phyloP scores from a whole-genome alignment of 1,139 yeast genomes.

The Eremothecium cymbalariae region DNA sequence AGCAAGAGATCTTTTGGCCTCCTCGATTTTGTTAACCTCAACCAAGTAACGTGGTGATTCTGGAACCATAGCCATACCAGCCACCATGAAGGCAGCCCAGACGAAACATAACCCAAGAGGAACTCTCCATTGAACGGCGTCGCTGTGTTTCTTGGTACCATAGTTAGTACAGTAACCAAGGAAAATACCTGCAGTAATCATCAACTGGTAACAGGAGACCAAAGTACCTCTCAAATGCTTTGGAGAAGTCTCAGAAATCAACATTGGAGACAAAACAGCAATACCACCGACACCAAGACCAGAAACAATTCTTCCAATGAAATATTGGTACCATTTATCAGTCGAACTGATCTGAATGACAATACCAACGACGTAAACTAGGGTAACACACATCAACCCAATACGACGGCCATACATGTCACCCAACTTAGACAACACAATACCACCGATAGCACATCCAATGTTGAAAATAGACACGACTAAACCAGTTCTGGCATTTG shows the following conservation, averaged over 20 bases:
- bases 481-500: slow-evolving; percentile 50
- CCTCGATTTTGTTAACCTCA: slow-evolving; percentile 44
- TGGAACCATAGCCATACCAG: slow-evolving; percentile 62
- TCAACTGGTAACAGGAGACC: slow-evolving; percentile 56
- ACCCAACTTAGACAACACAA: slow-evolving; percentile 44
- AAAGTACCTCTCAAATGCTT: slow-evolving; percentile 61
- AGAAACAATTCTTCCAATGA: slow-evolving; percentile 56
- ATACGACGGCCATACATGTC: slow-evolving; percentile 57
- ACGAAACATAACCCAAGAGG: slow-evolving; percentile 47
- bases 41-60: slow-evolving; percentile 72
- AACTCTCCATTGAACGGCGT: slow-evolving; percentile 56
- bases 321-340: slow-evolving; percentile 44
- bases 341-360: slow-evolving; percentile 54
- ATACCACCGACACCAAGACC: slow-evolving; percentile 62
- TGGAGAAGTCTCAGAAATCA: slow-evolving; percentile 60
- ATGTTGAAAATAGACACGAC: slow-evolving; percentile 59
- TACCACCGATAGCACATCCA: slow-evolving; percentile 66
- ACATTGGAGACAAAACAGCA: slow-evolving; percentile 54
- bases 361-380: slow-evolving; percentile 55
- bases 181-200: slow-evolving; percentile 55
- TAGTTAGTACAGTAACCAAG: slow-evolving; percentile 57
- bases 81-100: slow-evolving; percentile 37
- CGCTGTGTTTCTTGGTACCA: slow-evolving; percentile 42
- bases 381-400: slow-evolving; percentile 48
- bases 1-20: slow-evolving; percentile 52